phyloP scores from a whole-genome alignment of 139 green algal genomes.

The Micractinium conductrix region DNA sequence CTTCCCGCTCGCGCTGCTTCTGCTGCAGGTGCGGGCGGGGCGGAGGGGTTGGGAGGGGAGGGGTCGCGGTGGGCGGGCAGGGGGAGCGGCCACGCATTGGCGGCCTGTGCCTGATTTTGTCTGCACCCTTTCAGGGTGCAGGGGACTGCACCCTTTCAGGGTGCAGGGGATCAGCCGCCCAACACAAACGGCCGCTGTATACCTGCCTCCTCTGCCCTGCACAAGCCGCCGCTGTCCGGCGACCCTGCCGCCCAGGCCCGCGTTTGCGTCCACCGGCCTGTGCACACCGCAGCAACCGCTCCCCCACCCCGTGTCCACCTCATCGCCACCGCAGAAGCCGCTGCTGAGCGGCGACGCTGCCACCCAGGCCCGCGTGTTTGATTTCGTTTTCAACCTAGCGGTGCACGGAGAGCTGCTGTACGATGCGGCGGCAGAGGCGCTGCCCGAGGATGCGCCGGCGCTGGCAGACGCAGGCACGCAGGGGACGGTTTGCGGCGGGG shows the following conservation, averaged over 20 bases:
- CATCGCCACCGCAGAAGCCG: constrained; percentile 25
- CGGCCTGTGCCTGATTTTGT: too few relatives aligned
- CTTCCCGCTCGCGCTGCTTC: constrained; percentile 69
- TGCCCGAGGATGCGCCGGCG: not conserved
- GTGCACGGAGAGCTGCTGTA: constrained; percentile 63
- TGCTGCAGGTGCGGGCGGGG: constrained; percentile 52
- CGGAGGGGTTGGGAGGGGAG: too few relatives aligned
- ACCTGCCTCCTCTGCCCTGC: not conserved
- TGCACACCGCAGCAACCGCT: too few relatives aligned
- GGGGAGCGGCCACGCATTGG: too few relatives aligned
- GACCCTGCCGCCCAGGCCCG: constrained; percentile 40
- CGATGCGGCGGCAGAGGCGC: not conserved
- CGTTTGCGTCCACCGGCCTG: constrained; percentile 1
- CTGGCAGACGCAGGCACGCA: constrained; percentile 18
- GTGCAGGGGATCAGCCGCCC: too few relatives aligned
- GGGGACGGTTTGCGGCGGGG: too few relatives aligned
- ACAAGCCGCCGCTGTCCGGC: constrained; percentile 40
- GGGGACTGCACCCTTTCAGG: too few relatives aligned
- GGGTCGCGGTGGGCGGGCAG: too few relatives aligned
- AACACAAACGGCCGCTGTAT: too few relatives aligned
- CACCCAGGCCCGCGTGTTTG: constrained; percentile 66
- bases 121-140: too few relatives aligned
- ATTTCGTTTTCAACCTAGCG: constrained; percentile 79
- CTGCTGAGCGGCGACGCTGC: constrained; percentile 38
- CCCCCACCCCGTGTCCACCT: not conserved